Base-by-base conservation (phyloP, 1,139 yeast genomes). In the Candida smagusa region DNA sequence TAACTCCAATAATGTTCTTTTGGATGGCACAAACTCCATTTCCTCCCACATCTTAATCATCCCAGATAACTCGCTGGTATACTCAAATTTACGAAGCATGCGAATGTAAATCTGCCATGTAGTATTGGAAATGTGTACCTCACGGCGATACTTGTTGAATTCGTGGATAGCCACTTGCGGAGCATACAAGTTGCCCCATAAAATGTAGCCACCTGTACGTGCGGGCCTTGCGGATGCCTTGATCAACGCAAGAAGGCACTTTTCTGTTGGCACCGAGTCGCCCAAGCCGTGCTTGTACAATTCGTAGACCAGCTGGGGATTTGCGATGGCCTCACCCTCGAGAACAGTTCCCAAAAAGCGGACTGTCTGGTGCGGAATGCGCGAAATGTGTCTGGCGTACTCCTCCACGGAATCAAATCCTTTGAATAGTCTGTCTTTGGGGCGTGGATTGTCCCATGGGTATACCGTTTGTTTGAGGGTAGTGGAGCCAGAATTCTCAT, bases 81-180 rank as follows among this genome's bases (percentile, higher is more conserved):
- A 78, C 9, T 65, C 65, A 36, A 69, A 78, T 37, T 65, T 59
- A 2, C 68, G 68, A 16, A 81, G 60, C 50, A 81, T 60, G 7
- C 61, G 52, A 22, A 83, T 74, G 49, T 83, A 84, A 23, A 57
- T 52, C 28, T 61, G 63, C 73, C 88, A 74, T 25, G 81, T 56
- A 12, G 53, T 52, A 32, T 69, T 65, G 6, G 68, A 60, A 7
- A 47, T 46, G 9, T 44, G 46, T 7, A 47, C 65, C 9, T 27
- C 33, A 30, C 60, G 39, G 36, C 59, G 62, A 33, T 61, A 40
- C 16, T 45, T 54, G 41, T 74, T 71, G 56, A 81, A 78, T 51
- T 82, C 86, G 30, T 65, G 71, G 6, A 80, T 68, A 0, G 85
- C 81, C 11, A 80, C 65, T 45, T 81, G 87, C 1, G 83, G 68